Base-by-base conservation (phyloP, 1,139 yeast species). In the Meyerozyma carpophila region DNA sequence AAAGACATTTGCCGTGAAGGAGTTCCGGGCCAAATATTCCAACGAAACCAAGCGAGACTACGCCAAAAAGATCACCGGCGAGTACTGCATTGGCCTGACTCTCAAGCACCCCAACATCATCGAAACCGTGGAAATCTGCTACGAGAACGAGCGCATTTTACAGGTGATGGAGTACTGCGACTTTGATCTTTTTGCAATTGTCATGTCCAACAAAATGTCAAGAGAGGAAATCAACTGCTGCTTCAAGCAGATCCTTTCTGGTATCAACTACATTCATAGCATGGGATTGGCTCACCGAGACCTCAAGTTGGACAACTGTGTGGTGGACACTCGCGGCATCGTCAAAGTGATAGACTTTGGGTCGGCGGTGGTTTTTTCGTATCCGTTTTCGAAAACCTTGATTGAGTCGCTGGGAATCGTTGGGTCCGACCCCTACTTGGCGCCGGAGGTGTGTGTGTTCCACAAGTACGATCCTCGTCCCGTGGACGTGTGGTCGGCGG, bases 91-190 rank as follows among this genome's bases (percentile, higher is more conserved):
- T 56, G 98, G 98, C 4, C 81, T 91, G 10, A 88, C 97, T 3
- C 73, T 91, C 48, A 86, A 86, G 60, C 95, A 90, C 66, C 91
- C 95, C 44, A 90, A 91, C 62, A 85, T 91, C 53, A 85, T 91
- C 51, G 90, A 87, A 62, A 91, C 97, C 4, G 81, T 90, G 50
- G 98, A 91, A 64, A 89, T 91, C 46, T 83, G 93, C 44, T 87
- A 88, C 61, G 98, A 91, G 59, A 83, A 86, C 57, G 93, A 88
- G 51, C 81, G 91, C 46, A 88, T 89, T 50, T 77, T 83, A 51
- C 96, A 90, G 68, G 91, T 91, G 29, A 87, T 91, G 96, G 98
- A 91, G 62, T 91, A 90, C 63, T 90, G 96, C 61, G 96, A 93
- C 56, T 87, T 76, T 58, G 98, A 91, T 65, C 74, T 91, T 55